Evolutionary conservation across 2,329 filamentous ascomycete species (phyloP).

Genomic region (Sporothrix variecibatus): DNA sequence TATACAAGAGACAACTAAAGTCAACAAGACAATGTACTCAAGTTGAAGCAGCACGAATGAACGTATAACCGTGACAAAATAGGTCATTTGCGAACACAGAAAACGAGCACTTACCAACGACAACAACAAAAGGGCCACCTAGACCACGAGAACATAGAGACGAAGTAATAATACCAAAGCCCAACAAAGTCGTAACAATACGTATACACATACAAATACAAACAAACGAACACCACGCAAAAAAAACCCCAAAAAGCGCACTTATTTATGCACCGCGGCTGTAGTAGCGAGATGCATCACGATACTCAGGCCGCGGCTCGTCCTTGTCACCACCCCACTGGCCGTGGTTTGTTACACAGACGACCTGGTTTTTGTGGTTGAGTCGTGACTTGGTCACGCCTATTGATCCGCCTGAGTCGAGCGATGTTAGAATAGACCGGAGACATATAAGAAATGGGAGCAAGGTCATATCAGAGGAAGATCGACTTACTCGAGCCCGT

Average conservation of each 20-base stretch:
- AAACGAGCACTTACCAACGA: too few species aligned
- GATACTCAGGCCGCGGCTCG: conserved; percentile 26
- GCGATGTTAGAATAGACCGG: not conserved
- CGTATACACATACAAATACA: not conserved
- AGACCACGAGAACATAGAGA: not conserved
- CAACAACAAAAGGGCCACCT: too few species aligned
- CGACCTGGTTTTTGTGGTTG: conserved; percentile 25
- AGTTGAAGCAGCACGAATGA: too few species aligned
- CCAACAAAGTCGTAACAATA: not conserved
- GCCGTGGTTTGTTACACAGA: conserved; percentile 27
- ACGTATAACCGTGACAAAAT: not conserved
- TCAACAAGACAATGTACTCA: too few species aligned
- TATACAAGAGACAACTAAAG: too few species aligned
- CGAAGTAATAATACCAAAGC: not conserved
- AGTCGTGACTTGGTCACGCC: not conserved
- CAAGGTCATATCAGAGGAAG: not conserved
- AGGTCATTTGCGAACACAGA: too few species aligned
- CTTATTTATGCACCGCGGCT: not conserved
- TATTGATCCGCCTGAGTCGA: not conserved
- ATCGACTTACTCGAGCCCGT: not conserved
- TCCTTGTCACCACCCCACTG: conserved; percentile 16
- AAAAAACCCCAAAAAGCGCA: not conserved
- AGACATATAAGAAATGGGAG: not conserved
- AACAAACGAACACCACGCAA: not conserved
- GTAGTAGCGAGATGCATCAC: conserved; percentile 28